Evolutionary conservation across 2,329 filamentous ascomycete species (phyloP), one percentile per base, ranked within the genome.

Genomic region (Byssoonygena ceratinophila): DNA sequence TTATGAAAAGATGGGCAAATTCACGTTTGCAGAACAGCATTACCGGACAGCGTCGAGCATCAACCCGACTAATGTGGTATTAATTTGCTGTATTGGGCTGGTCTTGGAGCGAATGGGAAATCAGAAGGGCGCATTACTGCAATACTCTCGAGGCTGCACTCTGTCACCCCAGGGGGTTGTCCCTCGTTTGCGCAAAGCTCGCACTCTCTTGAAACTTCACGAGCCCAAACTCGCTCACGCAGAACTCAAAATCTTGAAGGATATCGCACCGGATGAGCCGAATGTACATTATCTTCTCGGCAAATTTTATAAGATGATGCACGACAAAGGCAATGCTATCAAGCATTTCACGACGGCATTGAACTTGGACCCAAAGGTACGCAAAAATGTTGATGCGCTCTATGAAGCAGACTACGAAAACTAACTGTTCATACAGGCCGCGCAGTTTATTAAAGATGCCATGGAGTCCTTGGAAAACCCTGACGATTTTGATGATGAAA

Each of bases 211-310:
- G 73, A 84, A 84, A 52, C 74, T 95, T 72, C 59, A 82, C 75
- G 68, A 77, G 27, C 74, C 85, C 43, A 76, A 85, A 32, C 77
- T 82, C 45, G 92, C 92, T 0, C 77, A 94, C 58, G 77, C 78
- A 23, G 92, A 98, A 66, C 74, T 98, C 51, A 82, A 89, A 67
- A 78, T 90, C n/a, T 72, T 98, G 55, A 92, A 94, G 64, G 87
- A 94, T 60, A 76, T 94, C 57, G 90, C 89, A 4, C 91, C 92
- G 0, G 90, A 98, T 63, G 91, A 97, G 68, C 87, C 91, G 3
- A 94, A 90, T 62, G 90, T 98, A 34, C 92, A 96, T 71, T 98
- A 96, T 73, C 74, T 95, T 57, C 81, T 98, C 36, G 94, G 90
- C 5, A 71, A 70, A 57, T 60, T 80, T 54, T 80, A 80, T 67